phyloP scores from a whole-genome alignment of 371 early-diverging fungal genomes.

The Mortierella sp. region DNA sequence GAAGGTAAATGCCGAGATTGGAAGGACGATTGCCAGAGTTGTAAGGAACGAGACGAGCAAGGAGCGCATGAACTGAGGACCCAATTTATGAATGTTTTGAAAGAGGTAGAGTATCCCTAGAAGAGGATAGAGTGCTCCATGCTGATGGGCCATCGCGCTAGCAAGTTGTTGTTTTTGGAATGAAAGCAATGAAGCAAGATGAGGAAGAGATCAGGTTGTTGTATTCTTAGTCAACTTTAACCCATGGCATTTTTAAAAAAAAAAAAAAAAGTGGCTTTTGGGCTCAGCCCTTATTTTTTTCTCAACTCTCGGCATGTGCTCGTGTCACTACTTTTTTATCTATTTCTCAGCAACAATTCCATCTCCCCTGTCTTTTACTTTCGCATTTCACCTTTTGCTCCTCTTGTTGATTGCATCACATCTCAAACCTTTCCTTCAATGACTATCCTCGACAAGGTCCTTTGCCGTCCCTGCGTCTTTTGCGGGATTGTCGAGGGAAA shows the following conservation, averaged over 20 bases:
- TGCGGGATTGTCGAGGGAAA: conserved; percentile 42
- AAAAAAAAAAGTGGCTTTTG: too few relatives aligned
- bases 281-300: background rate
- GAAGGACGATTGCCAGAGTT: conserved; percentile 22
- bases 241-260: too few relatives aligned
- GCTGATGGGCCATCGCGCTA: conserved; percentile 5
- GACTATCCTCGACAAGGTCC: conserved; percentile 39
- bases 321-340: background rate
- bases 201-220: background rate
- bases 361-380: too few relatives aligned
- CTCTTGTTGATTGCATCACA: background rate
- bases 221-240: too few relatives aligned
- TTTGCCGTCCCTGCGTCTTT: conserved; percentile 54
- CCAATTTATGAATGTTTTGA: conserved; percentile 18
- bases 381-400: background rate
- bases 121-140: conserved; percentile 18
- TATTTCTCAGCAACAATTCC: too few relatives aligned
- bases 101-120: conserved; percentile 23
- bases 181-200: background rate
- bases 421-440: background rate
- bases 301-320: background rate
- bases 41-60: conserved; percentile 20
- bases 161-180: background rate
- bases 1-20: conserved; percentile 26
- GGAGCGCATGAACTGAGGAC: conserved; percentile 24